Conservation (phyloP, 2,329 filamentous ascomycete genomes). For the Colletotrichum sp. region DNA sequence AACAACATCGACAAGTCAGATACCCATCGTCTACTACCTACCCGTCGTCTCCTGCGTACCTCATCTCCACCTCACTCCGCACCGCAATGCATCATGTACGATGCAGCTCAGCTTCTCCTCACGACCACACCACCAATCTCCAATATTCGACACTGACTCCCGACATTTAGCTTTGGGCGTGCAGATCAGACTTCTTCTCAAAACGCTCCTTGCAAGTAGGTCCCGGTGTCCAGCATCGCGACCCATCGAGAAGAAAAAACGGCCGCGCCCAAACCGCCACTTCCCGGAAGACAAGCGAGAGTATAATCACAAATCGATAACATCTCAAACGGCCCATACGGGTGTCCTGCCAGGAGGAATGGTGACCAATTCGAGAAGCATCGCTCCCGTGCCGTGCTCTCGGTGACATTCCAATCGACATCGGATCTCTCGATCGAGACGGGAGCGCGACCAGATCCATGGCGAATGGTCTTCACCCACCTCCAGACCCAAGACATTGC, state of each 20-base stretch:
- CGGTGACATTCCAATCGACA: slow-evolving; percentile 4
- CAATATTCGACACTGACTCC: background rate
- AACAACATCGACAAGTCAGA: background rate
- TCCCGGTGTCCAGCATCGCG: background rate
- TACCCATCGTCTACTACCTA: background rate
- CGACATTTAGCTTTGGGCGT: background rate
- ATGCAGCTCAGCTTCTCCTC: background rate
- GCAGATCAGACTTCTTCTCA: background rate
- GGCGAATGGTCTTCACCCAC: background rate
- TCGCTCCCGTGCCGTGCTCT: background rate
- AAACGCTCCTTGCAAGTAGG: background rate
- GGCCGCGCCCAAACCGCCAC: background rate
- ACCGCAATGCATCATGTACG: background rate
- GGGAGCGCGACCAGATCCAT: background rate
- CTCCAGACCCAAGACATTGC: background rate
- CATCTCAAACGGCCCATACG: background rate
- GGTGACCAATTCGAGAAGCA: background rate
- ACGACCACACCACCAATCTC: background rate
- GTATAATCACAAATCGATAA: background rate
- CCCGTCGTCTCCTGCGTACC: background rate
- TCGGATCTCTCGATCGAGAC: background rate
- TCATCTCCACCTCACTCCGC: background rate
- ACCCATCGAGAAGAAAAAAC: background rate
- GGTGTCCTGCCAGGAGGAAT: background rate
- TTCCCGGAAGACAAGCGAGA: background rate